Evolutionary conservation across 805 yeast species (phyloP).

Genomic region (Myxozyma nipponensis): DNA sequence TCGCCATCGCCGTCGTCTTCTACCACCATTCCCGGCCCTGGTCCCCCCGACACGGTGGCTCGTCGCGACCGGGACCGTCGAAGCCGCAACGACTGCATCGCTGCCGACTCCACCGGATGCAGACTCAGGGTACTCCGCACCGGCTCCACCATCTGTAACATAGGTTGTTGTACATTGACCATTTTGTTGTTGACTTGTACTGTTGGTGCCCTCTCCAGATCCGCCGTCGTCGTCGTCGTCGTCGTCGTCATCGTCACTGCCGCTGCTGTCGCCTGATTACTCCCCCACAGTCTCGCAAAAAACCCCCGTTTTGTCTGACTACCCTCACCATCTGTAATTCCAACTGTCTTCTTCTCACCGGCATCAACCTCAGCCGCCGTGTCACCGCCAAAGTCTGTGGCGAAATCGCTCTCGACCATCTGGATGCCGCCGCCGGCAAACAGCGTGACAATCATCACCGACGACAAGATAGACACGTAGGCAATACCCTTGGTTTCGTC

Average conservation of each 20-base stretch:
- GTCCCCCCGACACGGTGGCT: neutral
- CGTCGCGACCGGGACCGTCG: neutral
- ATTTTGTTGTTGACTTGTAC: neutral
- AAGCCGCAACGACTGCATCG: slow-evolving; percentile 16
- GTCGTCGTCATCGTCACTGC: neutral
- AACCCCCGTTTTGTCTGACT: neutral
- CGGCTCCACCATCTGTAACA: neutral
- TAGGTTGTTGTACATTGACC: neutral
- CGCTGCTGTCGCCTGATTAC: neutral
- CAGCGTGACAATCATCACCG: slow-evolving; percentile 61
- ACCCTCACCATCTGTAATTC: neutral
- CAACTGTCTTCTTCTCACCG: slow-evolving; percentile 17
- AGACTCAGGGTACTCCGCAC: no score
- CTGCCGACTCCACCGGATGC: slow-evolving; percentile 11
- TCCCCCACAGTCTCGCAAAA: neutral
- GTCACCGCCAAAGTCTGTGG: slow-evolving; percentile 24
- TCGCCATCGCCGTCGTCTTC: slow-evolving; percentile 7
- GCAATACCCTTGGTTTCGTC: slow-evolving; percentile 78
- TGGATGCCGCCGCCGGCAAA: slow-evolving; percentile 75
- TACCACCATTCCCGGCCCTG: neutral
- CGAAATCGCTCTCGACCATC: slow-evolving; percentile 67
- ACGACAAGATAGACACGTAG: slow-evolving; percentile 71
- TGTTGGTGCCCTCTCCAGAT: neutral
- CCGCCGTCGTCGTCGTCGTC: neutral
- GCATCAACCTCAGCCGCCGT: slow-evolving; percentile 24